Base-by-base conservation (phyloP, 352 stramenopile genomes). In the Pythium angustatum region DNA sequence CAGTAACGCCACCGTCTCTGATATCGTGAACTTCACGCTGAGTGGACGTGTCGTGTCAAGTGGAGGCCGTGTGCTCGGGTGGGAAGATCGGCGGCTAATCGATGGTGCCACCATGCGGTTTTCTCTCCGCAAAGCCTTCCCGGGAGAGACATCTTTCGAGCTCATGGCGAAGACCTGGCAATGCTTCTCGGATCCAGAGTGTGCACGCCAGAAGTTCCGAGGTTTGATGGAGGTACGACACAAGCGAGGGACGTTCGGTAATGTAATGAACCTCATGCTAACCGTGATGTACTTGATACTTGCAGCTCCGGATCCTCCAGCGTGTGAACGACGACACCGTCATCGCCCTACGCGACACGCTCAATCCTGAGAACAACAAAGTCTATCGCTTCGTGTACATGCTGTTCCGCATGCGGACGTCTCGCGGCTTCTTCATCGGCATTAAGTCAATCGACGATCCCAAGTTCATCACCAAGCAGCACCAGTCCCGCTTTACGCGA, bases 311-410 rank as follows among this genome's bases (percentile, higher is more conserved):
- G 3, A 77, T 91, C 33, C 58, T 91, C n/a, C 83, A 91, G 69
- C 75, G 76, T 19, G 74, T 91, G 59, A 84, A 85, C 33, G 83
- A 88, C 28, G 83, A 91, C 62, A 87, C 76, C n/a, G 71, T 91
- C 31, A 73, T 91, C 34, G 80, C 80, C 26, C 44, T 91, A 49
- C 78, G 83, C 10, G 81, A 89, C 62, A 77, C 71, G 3, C 22
- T 64, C 28, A 85, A 74, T 36, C 64, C 71, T 3, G 79, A 85
- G 33, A 66, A 62, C 38, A 47, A 64, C 31, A 85, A 74, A 43
- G 52, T 88, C 19, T 91, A 81, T 52, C 83, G 83, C 49, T 85
- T 71, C 21, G 81, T 88, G 58, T 87, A 90, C 69, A 62, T 91
- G 58, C 69, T 91, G 55, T 88, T 90, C 62, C 83, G 83, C 34